Base-by-base conservation (phyloP, 192 early-diverging fungal genomes). In the Dissophora ornata region DNA sequence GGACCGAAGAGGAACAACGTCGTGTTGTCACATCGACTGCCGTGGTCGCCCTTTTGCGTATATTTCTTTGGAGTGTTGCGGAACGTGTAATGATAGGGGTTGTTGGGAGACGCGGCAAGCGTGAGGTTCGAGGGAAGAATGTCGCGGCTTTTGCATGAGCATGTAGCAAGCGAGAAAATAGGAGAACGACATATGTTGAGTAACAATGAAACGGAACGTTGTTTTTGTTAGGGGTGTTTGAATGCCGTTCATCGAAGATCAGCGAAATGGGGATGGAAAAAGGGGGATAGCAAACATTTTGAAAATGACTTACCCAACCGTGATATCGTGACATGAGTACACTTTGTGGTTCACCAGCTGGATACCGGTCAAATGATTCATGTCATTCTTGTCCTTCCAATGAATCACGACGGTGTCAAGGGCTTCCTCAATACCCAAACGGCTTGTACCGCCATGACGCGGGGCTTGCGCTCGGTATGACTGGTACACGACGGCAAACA, bases 271-370 rank as follows among this genome's bases (percentile, higher is more conserved):
- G 6, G 6, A 6, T 38, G 7, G 36, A 36, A 13, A 21, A 22
- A 40, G 21, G 15, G 10, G 51, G 38, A 62, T 29, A 40, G 15
- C 44, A 32, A 24, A 12, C 0, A 36, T 40, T 1, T 16, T 47
- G n/a, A 32, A 29, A 25, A 12, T 1, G 16, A 16, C 73, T 62
- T 62, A 67, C 73, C 64, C 65, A 46, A 77, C 42, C 52, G 67
- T 67, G 51, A 67, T 77, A 42, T 77, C 73, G 40, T 77, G 73
- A 32, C 73, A 77, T 13, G 73, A 57, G 26, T 67, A 56, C 13
- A 77, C 57, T 22, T 60, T 44, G 12, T 50, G 51, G 47, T 77
- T 77, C 38, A 77, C 50, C 5, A 77, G 46, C 53, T 77, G 73
- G 24, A 67, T 36, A 19, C 64, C 63, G 1, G 73, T 77, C 9